Evolutionary conservation across 345 rosid genomes (phyloP), one percentile per base, ranked within the genome.

Genomic region (Melastoma malabathricum): DNA sequence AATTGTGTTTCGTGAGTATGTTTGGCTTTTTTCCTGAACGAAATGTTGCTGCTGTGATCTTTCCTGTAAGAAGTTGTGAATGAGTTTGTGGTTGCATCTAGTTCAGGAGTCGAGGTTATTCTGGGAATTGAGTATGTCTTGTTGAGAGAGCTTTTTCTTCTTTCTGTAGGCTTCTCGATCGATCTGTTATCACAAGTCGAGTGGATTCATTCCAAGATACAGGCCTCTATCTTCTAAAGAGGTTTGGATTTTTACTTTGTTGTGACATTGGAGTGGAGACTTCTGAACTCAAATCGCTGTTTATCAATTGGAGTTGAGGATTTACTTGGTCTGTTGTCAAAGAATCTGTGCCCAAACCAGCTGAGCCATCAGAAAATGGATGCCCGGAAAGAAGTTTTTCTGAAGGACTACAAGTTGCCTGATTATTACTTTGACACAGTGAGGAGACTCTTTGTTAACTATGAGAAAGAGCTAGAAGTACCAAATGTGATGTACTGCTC

Each of bases 371-470:
- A 18, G 67, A 73, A n/a, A 58, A 93, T 93, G 99, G 84, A 75
- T 43, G 62, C 81, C 25, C 97, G 86, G 4, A 88, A 85, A 65
- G 97, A 88, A 69, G 79, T 93, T 29, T 93, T 88, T 71, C 65
- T 88, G 71, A 93, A 93, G 84, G 86, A 88, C 66, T 88, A 93
- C 72, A 81, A 79, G 48, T 75, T 74, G 59, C 99, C 99, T 56
- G 86, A 88, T 66, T 85, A 83, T 71, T 93, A 83, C 68, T 93
- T 93, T 61, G 95, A 83, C 50, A 64, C 78, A 61, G 99, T 88
- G 12, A 75, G 47, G 50, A 31, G n/a, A 58, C 44, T 34, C 59
- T 61, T 61, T 68, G 29, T 18, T 2, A 34, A 34, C 9, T 34
- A 34, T 12, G 12, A 12, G 12, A 34, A 34, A 34, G 41, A 34